Evolutionary conservation across 345 rosid species (phyloP).

Genomic region (Erodium maritimum): DNA sequence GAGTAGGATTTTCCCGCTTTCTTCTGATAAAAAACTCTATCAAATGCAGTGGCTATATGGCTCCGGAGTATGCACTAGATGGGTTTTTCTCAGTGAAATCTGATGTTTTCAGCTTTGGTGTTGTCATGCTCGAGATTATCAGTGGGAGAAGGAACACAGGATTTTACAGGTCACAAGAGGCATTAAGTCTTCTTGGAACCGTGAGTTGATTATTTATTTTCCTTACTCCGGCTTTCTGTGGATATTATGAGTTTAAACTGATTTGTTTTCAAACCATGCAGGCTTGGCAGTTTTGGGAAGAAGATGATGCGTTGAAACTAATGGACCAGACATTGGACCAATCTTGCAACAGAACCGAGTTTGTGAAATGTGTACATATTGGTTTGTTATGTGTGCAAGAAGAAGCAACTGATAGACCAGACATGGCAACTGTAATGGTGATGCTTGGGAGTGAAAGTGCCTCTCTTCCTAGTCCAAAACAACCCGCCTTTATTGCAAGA

Average conservation of each 20-base stretch:
- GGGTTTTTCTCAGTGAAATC: constrained; percentile 58
- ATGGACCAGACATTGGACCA: neutral
- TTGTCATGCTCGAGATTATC: constrained; percentile 39
- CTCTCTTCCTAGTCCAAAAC: constrained; percentile 16
- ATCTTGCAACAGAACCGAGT: constrained; percentile 5
- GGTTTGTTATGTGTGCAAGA: constrained; percentile 26
- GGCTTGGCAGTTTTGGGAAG: constrained; percentile 2
- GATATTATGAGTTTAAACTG: neutral
- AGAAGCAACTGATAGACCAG: constrained; percentile 22
- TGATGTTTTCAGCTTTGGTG: constrained; percentile 58
- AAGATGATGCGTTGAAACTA: neutral
- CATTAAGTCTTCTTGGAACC: constrained; percentile 36
- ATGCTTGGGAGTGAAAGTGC: constrained; percentile 15
- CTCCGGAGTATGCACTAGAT: constrained; percentile 56
- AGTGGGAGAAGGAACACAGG: constrained; percentile 40
- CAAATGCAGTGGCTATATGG: constrained; percentile 51
- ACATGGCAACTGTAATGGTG: constrained; percentile 14
- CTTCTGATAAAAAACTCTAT: neutral
- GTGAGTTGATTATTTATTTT: constrained; percentile 19
- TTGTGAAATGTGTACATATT: constrained; percentile 14
- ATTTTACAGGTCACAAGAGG: constrained; percentile 17
- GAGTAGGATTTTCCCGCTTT: too few relatives aligned
- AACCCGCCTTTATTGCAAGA: constrained; percentile 17
- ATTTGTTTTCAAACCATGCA: neutral
- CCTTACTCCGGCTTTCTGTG: neutral